These are phyloP conservation scores for Nitzschia sp. DNA, from an alignment of 108 stramenopile species.

Conservation along the genomic window DNA sequence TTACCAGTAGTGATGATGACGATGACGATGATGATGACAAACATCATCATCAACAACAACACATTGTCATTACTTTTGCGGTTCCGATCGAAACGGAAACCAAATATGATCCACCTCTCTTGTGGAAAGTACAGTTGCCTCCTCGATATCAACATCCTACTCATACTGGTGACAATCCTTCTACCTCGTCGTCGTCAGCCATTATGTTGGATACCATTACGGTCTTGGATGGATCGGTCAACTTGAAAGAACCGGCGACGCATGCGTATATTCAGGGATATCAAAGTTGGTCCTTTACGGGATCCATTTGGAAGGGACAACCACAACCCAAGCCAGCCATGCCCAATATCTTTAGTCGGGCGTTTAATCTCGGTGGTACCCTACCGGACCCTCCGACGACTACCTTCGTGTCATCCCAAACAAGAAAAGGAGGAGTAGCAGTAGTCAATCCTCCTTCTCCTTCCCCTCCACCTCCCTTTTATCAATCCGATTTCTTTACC, in stretches of 20 bases:
- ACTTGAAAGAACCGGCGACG: constrained; percentile 51
- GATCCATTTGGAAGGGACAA: constrained; percentile 69
- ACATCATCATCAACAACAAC: no score
- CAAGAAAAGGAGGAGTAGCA: no score
- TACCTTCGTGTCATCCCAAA: neutral
- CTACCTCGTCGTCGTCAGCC: constrained; percentile 9
- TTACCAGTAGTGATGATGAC: neutral
- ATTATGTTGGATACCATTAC: constrained; percentile 70
- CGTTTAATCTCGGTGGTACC: constrained; percentile 73
- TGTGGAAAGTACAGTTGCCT: constrained; percentile 85
- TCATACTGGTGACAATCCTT: no score
- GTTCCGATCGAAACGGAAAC: constrained; percentile 19
- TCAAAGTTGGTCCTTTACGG: constrained; percentile 86
- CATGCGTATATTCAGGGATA: constrained; percentile 86
- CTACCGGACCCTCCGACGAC: constrained; percentile 18
- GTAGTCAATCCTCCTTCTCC: no score
- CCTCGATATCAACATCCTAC: no score
- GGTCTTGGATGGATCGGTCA: constrained; percentile 70
- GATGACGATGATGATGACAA: constrained; percentile 9
- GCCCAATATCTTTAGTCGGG: constrained; percentile 67
- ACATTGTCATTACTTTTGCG: constrained; percentile 40
- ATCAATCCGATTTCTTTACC: constrained; percentile 85
- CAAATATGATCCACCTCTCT: constrained; percentile 54
- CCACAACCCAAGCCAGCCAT: constrained; percentile 75
- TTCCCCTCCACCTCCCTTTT: constrained; percentile 47